Evolutionary conservation across 2,329 filamentous ascomycete genomes (phyloP).

Genomic region (Diaporthe humulicola): DNA sequence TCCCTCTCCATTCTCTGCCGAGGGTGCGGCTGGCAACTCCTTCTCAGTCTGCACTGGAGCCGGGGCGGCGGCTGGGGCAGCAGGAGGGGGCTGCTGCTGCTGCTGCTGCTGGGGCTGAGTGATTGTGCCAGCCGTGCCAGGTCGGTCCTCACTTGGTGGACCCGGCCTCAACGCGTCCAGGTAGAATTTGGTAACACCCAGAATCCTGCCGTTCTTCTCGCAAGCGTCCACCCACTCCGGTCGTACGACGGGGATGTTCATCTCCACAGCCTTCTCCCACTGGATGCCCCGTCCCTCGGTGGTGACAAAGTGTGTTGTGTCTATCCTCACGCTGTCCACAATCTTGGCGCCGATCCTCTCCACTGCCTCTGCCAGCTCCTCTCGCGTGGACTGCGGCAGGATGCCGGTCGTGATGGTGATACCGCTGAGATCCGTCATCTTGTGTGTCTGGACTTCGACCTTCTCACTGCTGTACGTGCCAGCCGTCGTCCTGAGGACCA

Average conservation of each 20-base stretch:
- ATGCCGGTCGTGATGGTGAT: conserved; percentile 95
- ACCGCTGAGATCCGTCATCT: conserved; percentile 97
- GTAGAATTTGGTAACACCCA: conserved; percentile 96
- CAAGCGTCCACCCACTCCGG: conserved; percentile 99
- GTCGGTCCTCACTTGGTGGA: conserved; percentile 52
- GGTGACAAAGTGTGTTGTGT: conserved; percentile 98
- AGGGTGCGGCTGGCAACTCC: conserved; percentile 47
- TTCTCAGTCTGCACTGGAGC: conserved; percentile 48
- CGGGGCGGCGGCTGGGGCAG: conserved; percentile 39
- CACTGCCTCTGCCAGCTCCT: conserved; percentile 80
- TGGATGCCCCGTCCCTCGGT: conserved; percentile 89
- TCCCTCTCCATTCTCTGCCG: conserved; percentile 44
- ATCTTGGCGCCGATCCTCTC: conserved; percentile 94
- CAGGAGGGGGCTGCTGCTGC: conserved; percentile 45
- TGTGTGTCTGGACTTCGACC: conserved; percentile 90
- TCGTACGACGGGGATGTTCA: conserved; percentile 96
- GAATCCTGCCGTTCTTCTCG: conserved; percentile 90
- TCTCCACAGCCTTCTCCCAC: conserved; percentile 98
- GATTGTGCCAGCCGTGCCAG: conserved; percentile 40
- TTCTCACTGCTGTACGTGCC: conserved; percentile 89
- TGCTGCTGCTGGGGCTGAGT: conserved; percentile 42
- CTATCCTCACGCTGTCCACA: conserved; percentile 90
- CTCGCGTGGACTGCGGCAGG: conserved; percentile 79
- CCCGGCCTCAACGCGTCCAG: conserved; percentile 79
- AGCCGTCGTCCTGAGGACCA: conserved; percentile 90